phyloP scores from a whole-genome alignment of 352 stramenopile genomes.

The Globisporangium takayamanum region DNA sequence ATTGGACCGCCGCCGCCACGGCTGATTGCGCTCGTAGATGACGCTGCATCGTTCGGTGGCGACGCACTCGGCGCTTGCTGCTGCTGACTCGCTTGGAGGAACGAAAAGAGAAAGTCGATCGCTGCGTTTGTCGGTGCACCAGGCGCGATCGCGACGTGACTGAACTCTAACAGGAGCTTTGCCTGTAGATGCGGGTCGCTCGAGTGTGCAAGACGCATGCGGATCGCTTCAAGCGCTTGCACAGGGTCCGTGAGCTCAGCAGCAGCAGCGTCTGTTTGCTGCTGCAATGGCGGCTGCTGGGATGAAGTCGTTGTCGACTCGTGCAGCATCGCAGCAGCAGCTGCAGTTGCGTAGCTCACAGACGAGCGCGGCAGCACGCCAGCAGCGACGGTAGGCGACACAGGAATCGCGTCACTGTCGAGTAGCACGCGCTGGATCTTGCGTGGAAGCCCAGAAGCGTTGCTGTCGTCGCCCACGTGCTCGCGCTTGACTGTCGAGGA shows the following conservation, averaged over 20 bases:
- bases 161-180: constrained; percentile 55
- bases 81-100: constrained; percentile 58
- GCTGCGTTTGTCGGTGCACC: constrained; percentile 39
- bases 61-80: constrained; percentile 3
- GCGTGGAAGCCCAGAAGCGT: neutral
- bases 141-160: constrained; percentile 33
- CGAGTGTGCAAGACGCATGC: constrained; percentile 28
- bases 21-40: neutral
- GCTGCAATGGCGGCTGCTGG: no score
- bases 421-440: constrained; percentile 8
- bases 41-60: constrained; percentile 15
- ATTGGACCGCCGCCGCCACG: constrained; percentile 30
- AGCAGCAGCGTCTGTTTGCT: neutral
- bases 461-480: neutral
- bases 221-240: constrained; percentile 30
- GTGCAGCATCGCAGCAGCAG: neutral
- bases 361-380: constrained; percentile 10
- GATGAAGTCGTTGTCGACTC: neutral
- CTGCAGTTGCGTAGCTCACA: neutral
- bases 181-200: constrained; percentile 57
- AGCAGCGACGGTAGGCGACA: constrained; percentile 11
- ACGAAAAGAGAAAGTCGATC: constrained; percentile 81
- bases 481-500: constrained; percentile 5
- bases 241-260: constrained; percentile 12
- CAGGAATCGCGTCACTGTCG: neutral